phyloP scores from a whole-genome alignment of 2,329 filamentous ascomycete species.

The Fusarium transvaalense region DNA sequence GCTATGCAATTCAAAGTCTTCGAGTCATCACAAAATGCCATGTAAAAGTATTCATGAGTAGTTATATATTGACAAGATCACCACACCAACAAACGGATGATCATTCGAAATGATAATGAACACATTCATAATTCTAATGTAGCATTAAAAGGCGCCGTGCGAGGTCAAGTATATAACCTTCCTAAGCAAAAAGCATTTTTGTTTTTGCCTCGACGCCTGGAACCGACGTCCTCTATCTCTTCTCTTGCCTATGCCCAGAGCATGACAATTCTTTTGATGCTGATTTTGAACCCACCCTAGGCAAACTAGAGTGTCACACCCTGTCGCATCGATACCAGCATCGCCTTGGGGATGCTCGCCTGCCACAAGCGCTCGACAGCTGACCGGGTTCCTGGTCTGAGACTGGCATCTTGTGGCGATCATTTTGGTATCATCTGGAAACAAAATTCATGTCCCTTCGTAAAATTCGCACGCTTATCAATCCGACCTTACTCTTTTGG shows the following conservation, averaged over 20 bases:
- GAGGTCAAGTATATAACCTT: conserved; percentile 41
- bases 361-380: conserved; percentile 21
- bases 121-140: conserved; percentile 36
- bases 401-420: conserved; percentile 26
- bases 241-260: conserved; percentile 14
- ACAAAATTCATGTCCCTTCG: conserved; percentile 37
- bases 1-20: neutral
- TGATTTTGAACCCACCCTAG: conserved; percentile 16
- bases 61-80: neutral
- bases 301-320: conserved; percentile 7
- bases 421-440: conserved; percentile 46
- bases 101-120: neutral
- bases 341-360: conserved; percentile 22
- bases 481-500: conserved; percentile 23
- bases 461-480: conserved; percentile 42
- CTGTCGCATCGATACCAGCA: conserved; percentile 21
- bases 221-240: conserved; percentile 32
- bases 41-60: conserved; percentile 4
- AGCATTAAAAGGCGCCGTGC: conserved; percentile 36
- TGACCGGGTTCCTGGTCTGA: conserved; percentile 23
- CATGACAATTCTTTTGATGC: conserved; percentile 8
- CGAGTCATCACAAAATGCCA: conserved; percentile 13
- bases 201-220: conserved; percentile 40
- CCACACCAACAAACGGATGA: neutral
- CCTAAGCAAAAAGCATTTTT: conserved; percentile 40